phyloP scores from a whole-genome alignment of 768 basidiomycete genomes.

The Russula earlei region DNA sequence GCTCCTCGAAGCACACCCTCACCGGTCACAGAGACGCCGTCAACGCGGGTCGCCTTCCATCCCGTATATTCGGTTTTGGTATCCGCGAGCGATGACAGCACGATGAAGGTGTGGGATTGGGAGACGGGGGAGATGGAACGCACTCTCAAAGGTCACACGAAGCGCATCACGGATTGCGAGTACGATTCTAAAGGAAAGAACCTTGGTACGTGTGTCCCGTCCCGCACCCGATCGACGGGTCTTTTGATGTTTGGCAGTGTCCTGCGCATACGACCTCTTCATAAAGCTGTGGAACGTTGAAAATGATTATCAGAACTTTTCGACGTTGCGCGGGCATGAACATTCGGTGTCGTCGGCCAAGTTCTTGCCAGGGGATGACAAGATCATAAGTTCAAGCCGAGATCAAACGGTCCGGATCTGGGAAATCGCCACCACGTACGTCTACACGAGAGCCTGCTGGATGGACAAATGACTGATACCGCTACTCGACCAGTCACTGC shows the following conservation, averaged over 20 bases:
- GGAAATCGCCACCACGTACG: conserved; percentile 47
- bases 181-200: conserved; percentile 44
- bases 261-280: conserved; percentile 46
- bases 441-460: neutral
- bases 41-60: conserved; percentile 46
- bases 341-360: conserved; percentile 46
- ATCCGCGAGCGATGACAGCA: conserved; percentile 46
- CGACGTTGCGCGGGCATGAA: conserved; percentile 49
- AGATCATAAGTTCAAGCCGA: conserved; percentile 44
- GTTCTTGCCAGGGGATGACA: conserved; percentile 44
- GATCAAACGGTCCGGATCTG: conserved; percentile 47
- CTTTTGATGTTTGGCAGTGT: conserved; percentile 30
- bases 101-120: conserved; percentile 55
- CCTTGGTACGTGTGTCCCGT: conserved; percentile 31
- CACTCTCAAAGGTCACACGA: conserved; percentile 52
- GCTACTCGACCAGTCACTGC: conserved; percentile 34
- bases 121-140: conserved; percentile 51
- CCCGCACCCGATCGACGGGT: neutral
- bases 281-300: conserved; percentile 49
- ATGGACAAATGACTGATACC: neutral
- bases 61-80: conserved; percentile 43
- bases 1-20: conserved; percentile 34
- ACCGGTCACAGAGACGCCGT: conserved; percentile 40
- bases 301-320: conserved; percentile 46
- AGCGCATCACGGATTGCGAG: conserved; percentile 47